Conservation (phyloP, 352 stramenopile species). For the Pythium insidiosum region DNA sequence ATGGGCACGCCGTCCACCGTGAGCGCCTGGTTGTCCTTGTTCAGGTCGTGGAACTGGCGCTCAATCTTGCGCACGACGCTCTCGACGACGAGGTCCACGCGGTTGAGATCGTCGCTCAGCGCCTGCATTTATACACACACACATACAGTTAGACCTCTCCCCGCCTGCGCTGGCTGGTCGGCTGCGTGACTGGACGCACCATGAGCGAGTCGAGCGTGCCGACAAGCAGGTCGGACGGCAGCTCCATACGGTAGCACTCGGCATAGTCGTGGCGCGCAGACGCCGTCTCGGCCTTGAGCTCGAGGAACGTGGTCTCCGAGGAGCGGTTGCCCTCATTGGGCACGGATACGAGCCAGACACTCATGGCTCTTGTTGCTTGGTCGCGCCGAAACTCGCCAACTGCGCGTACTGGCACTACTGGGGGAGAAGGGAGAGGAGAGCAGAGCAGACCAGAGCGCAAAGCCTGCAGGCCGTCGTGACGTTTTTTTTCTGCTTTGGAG, state of each 20-base stretch:
- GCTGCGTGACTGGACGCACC: conserved; percentile 34
- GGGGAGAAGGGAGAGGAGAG: no score
- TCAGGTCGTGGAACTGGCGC: conserved; percentile 93
- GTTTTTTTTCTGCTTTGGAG: no score
- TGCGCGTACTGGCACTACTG: no score
- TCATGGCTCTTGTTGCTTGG: conserved; percentile 20
- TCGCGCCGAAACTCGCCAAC: no score
- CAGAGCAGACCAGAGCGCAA: no score
- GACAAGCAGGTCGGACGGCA: conserved; percentile 93
- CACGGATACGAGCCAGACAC: conserved; percentile 76
- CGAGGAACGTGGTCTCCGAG: conserved; percentile 77
- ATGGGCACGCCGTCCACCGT: conserved; percentile 88
- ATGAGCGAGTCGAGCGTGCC: conserved; percentile 98
- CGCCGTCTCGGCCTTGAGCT: conserved; percentile 78
- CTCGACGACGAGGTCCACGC: conserved; percentile 94
- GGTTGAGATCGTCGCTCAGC: conserved; percentile 92
- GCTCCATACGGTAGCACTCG: conserved; percentile 79
- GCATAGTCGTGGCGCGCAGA: conserved; percentile 78
- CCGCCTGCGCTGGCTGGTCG: neutral
- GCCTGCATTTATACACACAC: conserved; percentile 23
- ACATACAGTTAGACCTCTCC: neutral
- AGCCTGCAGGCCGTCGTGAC: no score
- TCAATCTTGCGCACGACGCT: conserved; percentile 96
- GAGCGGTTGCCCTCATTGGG: conserved; percentile 80
- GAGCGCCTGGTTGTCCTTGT: conserved; percentile 76